Percentiles rank a stretch among this genome's conserved stretches.
These are phyloP conservation scores for Melocanna baccifera DNA, from an alignment of 176 grass and related monocot genomes.

Conservation along the genomic window DNA sequence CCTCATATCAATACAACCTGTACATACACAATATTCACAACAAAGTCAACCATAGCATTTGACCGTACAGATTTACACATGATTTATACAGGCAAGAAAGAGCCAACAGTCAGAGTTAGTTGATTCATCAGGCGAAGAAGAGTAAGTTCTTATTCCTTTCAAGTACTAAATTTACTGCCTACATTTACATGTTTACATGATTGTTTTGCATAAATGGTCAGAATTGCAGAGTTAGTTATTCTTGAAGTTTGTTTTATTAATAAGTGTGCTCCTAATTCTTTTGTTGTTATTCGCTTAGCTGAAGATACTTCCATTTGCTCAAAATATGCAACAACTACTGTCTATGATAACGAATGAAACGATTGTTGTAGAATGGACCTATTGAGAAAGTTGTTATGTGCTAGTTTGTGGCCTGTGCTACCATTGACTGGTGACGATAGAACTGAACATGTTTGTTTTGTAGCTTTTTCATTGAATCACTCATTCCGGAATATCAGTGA, in stretches of 20 bases:
- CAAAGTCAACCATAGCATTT: not conserved
- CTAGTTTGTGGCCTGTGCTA: not conserved
- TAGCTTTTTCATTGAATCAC: slow-evolving; percentile 2
- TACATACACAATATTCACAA: too few species aligned
- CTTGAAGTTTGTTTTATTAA: not conserved
- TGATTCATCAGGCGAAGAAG: slow-evolving; percentile 95
- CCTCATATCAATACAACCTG: too few species aligned
- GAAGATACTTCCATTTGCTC: not conserved
- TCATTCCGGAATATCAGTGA: not conserved
- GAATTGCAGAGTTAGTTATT: slow-evolving; percentile 17
- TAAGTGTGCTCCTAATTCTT: not conserved
- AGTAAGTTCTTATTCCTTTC: slow-evolving; percentile 52
- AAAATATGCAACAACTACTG: not conserved
- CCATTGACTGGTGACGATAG: not conserved
- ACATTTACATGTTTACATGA: slow-evolving; percentile 6
- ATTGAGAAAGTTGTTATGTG: not conserved
- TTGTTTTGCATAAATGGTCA: not conserved
- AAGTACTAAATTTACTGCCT: not conserved
- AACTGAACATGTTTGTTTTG: not conserved
- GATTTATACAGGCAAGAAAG: slow-evolving; percentile 67
- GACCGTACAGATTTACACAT: slow-evolving; percentile 33
- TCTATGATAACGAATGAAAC: not conserved
- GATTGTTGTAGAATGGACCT: not conserved
- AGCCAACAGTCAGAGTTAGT: slow-evolving; percentile 70
- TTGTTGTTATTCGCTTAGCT: not conserved